These are phyloP conservation scores for Curvularia lunata DNA, from an alignment of 2,329 filamentous ascomycete species.

Conservation along the genomic window DNA sequence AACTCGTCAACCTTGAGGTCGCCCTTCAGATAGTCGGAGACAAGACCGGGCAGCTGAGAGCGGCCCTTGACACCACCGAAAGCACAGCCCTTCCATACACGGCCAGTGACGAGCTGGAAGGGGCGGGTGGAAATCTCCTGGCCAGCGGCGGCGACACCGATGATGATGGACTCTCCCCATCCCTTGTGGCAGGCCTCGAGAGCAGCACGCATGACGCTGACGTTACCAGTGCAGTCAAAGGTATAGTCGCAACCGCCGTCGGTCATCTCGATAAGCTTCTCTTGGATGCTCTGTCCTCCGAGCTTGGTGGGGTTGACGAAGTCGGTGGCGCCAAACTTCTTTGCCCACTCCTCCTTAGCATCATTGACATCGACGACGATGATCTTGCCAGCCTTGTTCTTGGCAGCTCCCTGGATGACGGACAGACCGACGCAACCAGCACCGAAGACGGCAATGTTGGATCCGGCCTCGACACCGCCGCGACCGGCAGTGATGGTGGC, in stretches of 20 bases:
- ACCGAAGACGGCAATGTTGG: conserved; percentile 90
- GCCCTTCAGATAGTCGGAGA: conserved; percentile 86
- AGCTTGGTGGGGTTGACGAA: conserved; percentile 88
- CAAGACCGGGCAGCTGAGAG: conserved; percentile 84
- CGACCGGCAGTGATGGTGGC: conserved; percentile 86
- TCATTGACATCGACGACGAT: conserved; percentile 85
- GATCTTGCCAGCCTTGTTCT: conserved; percentile 79
- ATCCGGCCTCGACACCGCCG: conserved; percentile 76
- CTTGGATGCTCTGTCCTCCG: conserved; percentile 76
- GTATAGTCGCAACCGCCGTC: conserved; percentile 99
- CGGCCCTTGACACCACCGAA: conserved; percentile 99
- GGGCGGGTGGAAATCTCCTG: conserved; percentile 94
- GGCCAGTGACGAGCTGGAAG: conserved; percentile 97
- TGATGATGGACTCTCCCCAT: conserved; percentile 97
- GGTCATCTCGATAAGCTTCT: conserved; percentile 95
- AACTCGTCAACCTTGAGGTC: conserved; percentile 98
- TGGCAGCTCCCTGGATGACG: conserved; percentile 91
- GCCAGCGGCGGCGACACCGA: conserved; percentile 93
- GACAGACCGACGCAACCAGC: conserved; percentile 95
- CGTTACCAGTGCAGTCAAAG: conserved; percentile 98
- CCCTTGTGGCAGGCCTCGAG: conserved; percentile 99
- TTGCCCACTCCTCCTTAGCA: conserved; percentile 86
- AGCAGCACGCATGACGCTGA: conserved; percentile 92
- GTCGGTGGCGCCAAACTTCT: conserved; percentile 94
- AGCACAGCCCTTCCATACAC: conserved; percentile 96